phyloP scores from a whole-genome alignment of 306 rosid genomes.

The Castanopsis chinensis region DNA sequence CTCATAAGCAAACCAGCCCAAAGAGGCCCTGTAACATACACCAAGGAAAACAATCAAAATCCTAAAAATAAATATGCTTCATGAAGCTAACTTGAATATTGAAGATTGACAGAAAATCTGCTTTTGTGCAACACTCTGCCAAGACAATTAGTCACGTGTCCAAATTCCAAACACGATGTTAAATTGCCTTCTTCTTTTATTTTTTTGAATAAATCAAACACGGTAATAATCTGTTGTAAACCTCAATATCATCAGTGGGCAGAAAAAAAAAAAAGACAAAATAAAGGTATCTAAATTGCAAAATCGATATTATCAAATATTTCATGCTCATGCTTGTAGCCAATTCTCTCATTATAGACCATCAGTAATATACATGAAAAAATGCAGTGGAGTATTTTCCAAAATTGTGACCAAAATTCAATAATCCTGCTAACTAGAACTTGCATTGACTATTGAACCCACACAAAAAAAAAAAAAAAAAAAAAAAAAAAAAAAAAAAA shows the following conservation, averaged over 20 bases:
- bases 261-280: not conserved
- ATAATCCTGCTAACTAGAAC: not conserved
- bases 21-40: constrained; percentile 65
- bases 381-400: not conserved
- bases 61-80: constrained; percentile 22
- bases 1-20: constrained; percentile 91
- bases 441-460: not conserved
- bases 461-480: not conserved
- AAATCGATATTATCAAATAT: not conserved
- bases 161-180: constrained; percentile 8
- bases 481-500: not conserved
- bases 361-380: not conserved
- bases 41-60: constrained; percentile 34
- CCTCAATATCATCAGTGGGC: not conserved
- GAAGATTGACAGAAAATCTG: constrained; percentile 13
- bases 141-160: not conserved
- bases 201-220: no score
- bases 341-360: not conserved
- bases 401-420: not conserved
- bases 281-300: not conserved
- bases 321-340: not conserved
- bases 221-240: not conserved
- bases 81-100: constrained; percentile 2
- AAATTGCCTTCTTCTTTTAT: not conserved
- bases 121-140: constrained; percentile 17